Conservation (phyloP, 441 rosid species). For the Hura crepitans region DNA sequence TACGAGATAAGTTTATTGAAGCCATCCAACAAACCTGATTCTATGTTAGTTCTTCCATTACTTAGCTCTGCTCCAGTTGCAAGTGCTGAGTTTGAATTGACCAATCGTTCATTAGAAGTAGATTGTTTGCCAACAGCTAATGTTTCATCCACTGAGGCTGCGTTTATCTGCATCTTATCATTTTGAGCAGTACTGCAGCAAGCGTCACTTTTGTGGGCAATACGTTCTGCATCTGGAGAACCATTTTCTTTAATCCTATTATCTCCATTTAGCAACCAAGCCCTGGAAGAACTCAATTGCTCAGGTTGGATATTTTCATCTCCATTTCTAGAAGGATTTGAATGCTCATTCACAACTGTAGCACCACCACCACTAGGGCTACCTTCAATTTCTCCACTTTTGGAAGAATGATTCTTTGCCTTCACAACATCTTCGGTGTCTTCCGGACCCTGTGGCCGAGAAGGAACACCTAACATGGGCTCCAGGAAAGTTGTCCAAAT, state of each 20-base stretch:
- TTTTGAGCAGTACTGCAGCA: constrained; percentile 40
- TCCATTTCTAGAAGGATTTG: constrained; percentile 54
- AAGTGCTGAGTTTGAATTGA: constrained; percentile 36
- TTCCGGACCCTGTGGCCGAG: constrained; percentile 82
- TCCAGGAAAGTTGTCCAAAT: constrained; percentile 94
- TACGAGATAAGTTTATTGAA: constrained; percentile 17
- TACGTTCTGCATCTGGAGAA: constrained; percentile 42
- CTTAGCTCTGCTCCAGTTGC: constrained; percentile 50
- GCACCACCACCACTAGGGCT: constrained; percentile 45
- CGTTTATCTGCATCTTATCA: constrained; percentile 42
- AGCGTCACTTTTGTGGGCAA: constrained; percentile 39
- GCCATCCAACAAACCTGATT: constrained; percentile 49
- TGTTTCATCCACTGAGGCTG: constrained; percentile 47
- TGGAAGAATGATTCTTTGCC: constrained; percentile 49
- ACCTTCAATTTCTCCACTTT: constrained; percentile 56
- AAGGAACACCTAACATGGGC: constrained; percentile 76
- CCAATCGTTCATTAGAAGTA: constrained; percentile 44
- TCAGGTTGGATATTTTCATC: constrained; percentile 50
- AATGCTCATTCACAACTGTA: constrained; percentile 39
- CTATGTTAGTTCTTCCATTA: constrained; percentile 54
- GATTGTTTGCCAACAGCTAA: constrained; percentile 49
- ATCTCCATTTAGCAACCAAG: constrained; percentile 53
- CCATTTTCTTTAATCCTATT: constrained; percentile 47
- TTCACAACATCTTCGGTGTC: constrained; percentile 78
- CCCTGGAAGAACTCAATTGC: constrained; percentile 58